Conservation (phyloP, 257 asterid species). For the Nicotiana attenuata region DNA sequence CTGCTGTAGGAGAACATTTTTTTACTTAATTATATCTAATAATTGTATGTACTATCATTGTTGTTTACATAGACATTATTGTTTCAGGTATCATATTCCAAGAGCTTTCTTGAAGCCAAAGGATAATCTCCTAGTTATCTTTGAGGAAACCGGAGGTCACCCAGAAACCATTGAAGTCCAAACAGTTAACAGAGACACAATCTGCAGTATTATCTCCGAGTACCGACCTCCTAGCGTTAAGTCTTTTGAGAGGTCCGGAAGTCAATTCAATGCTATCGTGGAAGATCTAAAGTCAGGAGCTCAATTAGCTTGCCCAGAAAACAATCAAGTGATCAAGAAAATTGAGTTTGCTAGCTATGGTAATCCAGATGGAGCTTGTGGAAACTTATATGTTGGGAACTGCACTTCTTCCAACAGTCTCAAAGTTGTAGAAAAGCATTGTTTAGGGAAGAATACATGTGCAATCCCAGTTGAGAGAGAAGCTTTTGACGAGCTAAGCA, state of each 20-base stretch:
- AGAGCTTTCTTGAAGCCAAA: conserved; percentile 66
- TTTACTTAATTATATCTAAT: too few relatives aligned
- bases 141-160: conserved; percentile 81
- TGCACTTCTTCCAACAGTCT: conserved; percentile 41
- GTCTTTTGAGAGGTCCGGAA: conserved; percentile 43
- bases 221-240: conserved; percentile 42
- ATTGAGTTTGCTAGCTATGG: conserved; percentile 71
- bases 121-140: conserved; percentile 50
- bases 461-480: conserved; percentile 50
- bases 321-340: conserved; percentile 30
- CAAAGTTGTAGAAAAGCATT: conserved; percentile 35
- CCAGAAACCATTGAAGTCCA: conserved; percentile 40
- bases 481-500: conserved; percentile 26
- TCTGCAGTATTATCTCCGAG: conserved; percentile 61
- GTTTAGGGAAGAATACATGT: conserved; percentile 66
- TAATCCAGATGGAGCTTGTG: conserved; percentile 61
- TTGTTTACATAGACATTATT: too few relatives aligned
- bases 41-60: too few relatives aligned
- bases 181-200: conserved; percentile 71
- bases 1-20: too few relatives aligned
- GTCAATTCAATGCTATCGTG: conserved; percentile 24
- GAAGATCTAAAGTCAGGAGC: conserved; percentile 46
- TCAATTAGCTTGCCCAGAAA: conserved; percentile 45
- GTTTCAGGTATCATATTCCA: conserved; percentile 73
- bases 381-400: conserved; percentile 35